Evolutionary conservation across 257 asterid species (phyloP), one percentile per base, ranked within the genome.

Genomic region (Nicotiana knightiana): DNA sequence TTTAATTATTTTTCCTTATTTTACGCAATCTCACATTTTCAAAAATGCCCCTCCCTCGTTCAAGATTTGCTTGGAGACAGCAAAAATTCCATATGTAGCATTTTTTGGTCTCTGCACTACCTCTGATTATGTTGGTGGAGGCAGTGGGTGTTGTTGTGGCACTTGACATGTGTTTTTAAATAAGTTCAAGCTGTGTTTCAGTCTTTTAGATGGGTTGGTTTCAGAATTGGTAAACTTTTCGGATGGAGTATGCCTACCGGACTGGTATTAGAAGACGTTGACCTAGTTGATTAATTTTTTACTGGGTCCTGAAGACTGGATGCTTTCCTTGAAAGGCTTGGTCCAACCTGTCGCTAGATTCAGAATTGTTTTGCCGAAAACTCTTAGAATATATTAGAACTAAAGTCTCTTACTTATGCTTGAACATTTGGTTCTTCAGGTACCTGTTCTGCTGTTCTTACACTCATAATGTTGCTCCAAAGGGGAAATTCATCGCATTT

Each of bases 391-490:
- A 24, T 51, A n/a, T n/a, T n/a, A 26, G 63, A 81, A 64, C 83
- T 33, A 63, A 68, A 65, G 66, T 55, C 17, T 81, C 81, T 58
- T 67, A 21, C 81, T 79, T 62, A 28, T 64, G 81, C 77, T 65
- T 48, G 76, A 81, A 76, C 33, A 81, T 24, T 86, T 87, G 67
- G 79, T 48, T 78, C 26, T 77, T 75, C 86, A 96, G 99, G 99
- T 96, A 96, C 84, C 86, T 96, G 78, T 96, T 96, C 78, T 96
- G 99, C 82, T 96, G 97, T 88, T 96, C 99, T 75, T 96, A 93
- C 83, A 89, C 99, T 71, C 99, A 96, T 91, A 96, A 94, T 87
- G 98, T 96, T 86, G 99, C 99, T 59, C 99, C 99, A 3, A 92
- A 93, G 89, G 98, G 98, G 76, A 96, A 96, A 84, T 96, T 83